phyloP scores from a whole-genome alignment of 73 alveolate genomes.

The Paramecium sexaurelia region DNA sequence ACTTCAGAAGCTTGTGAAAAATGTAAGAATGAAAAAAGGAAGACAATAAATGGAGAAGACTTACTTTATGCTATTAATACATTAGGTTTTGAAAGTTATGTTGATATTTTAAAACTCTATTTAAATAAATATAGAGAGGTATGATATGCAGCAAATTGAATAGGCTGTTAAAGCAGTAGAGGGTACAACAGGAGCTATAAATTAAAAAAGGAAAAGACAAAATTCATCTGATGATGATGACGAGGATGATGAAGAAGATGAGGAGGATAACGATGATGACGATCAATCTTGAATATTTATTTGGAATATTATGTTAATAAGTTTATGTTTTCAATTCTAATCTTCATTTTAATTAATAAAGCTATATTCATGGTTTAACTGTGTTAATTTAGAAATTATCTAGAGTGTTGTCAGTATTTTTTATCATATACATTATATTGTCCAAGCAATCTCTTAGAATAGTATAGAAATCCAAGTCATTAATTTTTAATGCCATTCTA shows the following conservation, averaged over 20 bases:
- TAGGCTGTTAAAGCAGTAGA: constrained; percentile 71
- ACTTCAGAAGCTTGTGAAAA: constrained; percentile 96
- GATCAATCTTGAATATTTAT: constrained; percentile 45
- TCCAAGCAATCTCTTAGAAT: background rate
- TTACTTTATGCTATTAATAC: constrained; percentile 88
- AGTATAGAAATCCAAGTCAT: background rate
- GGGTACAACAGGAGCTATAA: constrained; percentile 24
- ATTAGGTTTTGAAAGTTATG: constrained; percentile 96
- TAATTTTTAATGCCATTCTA: background rate
- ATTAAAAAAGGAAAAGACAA: constrained; percentile 28
- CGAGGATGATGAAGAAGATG: constrained; percentile 72
- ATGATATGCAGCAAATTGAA: background rate
- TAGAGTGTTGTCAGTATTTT: background rate
- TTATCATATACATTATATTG: background rate
- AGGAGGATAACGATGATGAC: constrained; percentile 67
- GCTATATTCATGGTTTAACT: background rate
- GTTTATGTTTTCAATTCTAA: background rate
- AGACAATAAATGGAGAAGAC: constrained; percentile 98
- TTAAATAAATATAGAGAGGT: constrained; percentile 88
- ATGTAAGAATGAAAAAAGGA: constrained; percentile 94
- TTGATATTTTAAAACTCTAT: constrained; percentile 85
- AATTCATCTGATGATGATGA: constrained; percentile 60
- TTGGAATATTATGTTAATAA: background rate
- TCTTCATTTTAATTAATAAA: background rate
- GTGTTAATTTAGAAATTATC: background rate